A percentile compares a stretch with the other conserved stretches of the same genome.
phyloP scores from a whole-genome alignment of 495 filamentous ascomycete genomes.

The Tuber magnatum region DNA sequence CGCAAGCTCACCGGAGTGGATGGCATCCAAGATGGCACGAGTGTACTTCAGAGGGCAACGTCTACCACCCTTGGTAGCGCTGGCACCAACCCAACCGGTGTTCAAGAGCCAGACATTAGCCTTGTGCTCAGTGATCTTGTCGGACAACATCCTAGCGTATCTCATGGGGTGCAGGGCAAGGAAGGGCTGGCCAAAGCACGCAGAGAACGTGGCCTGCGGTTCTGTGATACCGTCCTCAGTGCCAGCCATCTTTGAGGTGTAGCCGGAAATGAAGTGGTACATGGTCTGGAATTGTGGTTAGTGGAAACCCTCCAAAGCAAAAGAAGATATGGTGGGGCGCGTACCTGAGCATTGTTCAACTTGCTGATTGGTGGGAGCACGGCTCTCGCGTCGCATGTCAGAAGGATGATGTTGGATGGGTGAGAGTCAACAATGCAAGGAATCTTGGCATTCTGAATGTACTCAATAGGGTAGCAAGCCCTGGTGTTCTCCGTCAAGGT shows the following conservation, averaged over 20 bases:
- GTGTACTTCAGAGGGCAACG: constrained; percentile 99
- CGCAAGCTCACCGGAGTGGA: constrained; percentile 91
- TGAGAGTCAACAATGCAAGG: constrained; percentile 81
- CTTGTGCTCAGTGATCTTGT: constrained; percentile 92
- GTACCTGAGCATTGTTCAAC: constrained; percentile 72
- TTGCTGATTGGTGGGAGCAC: constrained; percentile 97
- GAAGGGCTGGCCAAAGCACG: constrained; percentile 99
- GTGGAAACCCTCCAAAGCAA: neutral
- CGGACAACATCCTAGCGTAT: constrained; percentile 94
- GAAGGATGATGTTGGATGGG: constrained; percentile 93
- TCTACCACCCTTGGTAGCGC: constrained; percentile 89
- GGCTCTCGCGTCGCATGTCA: constrained; percentile 96
- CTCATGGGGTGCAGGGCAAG: constrained; percentile 97
- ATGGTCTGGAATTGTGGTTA: constrained; percentile 52
- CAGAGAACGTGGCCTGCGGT: constrained; percentile 97
- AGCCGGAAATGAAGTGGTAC: constrained; percentile 99
- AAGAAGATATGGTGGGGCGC: neutral
- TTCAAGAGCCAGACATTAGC: constrained; percentile 98
- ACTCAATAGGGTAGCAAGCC: constrained; percentile 94
- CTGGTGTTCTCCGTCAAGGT: constrained; percentile 98
- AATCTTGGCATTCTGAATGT: constrained; percentile 97
- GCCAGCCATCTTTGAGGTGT: constrained; percentile 99
- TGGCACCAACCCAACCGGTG: constrained; percentile 98
- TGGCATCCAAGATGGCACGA: constrained; percentile 92
- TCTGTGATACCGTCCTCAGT: constrained; percentile 95